phyloP scores from a whole-genome alignment of 1,284 basidiomycete species.

The Trametes hirsuta region DNA sequence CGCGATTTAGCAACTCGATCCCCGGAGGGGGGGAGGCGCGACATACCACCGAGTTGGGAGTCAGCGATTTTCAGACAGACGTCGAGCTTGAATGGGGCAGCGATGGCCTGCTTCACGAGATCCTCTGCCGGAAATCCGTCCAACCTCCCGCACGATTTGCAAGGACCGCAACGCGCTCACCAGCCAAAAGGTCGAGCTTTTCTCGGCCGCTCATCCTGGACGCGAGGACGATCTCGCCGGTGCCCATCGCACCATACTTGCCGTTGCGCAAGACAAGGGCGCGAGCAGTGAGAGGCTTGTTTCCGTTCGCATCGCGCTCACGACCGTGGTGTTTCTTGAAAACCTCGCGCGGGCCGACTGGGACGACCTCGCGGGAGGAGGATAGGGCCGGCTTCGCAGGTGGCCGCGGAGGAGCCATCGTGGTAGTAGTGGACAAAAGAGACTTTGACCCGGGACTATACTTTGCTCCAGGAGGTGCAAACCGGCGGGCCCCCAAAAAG shows the following conservation, averaged over 20 bases:
- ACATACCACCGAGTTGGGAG: slow-evolving; percentile 68
- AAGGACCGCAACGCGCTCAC: background rate
- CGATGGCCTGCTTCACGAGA: slow-evolving; percentile 61
- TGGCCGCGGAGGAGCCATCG: slow-evolving; percentile 20
- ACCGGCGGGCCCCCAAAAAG: too few relatives aligned
- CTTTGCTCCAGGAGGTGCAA: too few relatives aligned
- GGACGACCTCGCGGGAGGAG: slow-evolving; percentile 48
- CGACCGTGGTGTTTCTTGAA: slow-evolving; percentile 39
- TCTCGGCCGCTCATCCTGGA: slow-evolving; percentile 71
- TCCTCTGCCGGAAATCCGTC: slow-evolving; percentile 53
- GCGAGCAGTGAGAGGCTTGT: slow-evolving; percentile 65
- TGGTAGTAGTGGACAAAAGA: background rate
- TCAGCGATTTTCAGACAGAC: slow-evolving; percentile 65
- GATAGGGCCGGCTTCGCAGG: slow-evolving; percentile 20
- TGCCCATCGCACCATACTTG: slow-evolving; percentile 69
- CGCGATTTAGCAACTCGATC: background rate
- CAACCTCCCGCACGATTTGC: background rate
- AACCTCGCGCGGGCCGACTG: slow-evolving; percentile 56
- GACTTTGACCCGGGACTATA: too few relatives aligned
- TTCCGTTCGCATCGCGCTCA: slow-evolving; percentile 48
- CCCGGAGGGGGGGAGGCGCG: background rate
- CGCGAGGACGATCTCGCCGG: slow-evolving; percentile 62
- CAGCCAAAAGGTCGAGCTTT: slow-evolving; percentile 73
- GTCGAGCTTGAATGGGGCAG: slow-evolving; percentile 65
- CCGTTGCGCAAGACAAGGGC: slow-evolving; percentile 76